Conservation (phyloP, 768 basidiomycete genomes). For the Boletellus emodensis region DNA sequence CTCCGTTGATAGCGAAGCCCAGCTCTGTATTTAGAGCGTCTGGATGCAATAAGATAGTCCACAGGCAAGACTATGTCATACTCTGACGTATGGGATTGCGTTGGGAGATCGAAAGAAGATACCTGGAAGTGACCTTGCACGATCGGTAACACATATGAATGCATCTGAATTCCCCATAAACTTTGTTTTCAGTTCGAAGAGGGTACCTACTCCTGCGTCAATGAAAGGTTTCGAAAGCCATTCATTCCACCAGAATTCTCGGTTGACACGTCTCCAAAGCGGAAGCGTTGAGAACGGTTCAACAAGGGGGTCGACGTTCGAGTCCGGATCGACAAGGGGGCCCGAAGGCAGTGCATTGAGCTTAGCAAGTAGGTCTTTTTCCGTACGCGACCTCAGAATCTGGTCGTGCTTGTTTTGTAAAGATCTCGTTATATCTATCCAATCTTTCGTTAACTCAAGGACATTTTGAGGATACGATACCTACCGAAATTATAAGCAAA, state of each 20-base stretch:
- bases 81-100: conserved; percentile 34
- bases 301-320: conserved; percentile 48
- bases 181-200: background rate
- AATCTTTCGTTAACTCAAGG: background rate
- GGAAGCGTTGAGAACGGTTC: conserved; percentile 80
- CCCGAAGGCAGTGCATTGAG: conserved; percentile 48
- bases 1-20: conserved; percentile 93
- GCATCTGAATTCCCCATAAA: conserved; percentile 43
- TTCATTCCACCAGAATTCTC: conserved; percentile 97
- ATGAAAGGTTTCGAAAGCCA: conserved; percentile 79
- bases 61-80: conserved; percentile 42
- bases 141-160: conserved; percentile 83
- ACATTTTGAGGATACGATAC: conserved; percentile 9
- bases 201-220: conserved; percentile 70
- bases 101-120: conserved; percentile 60
- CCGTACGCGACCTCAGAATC: conserved; percentile 50
- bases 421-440: conserved; percentile 74
- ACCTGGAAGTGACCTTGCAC: conserved; percentile 92
- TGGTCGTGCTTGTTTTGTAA: conserved; percentile 76
- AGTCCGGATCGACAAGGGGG: conserved; percentile 24
- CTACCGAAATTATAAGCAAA: conserved; percentile 83
- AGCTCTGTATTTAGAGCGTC: conserved; percentile 84
- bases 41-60: conserved; percentile 79
- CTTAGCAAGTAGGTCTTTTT: conserved; percentile 56
- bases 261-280: conserved; percentile 87